Conservation (phyloP, 169 alveolate genomes). For the Plasmodium malariae region DNA sequence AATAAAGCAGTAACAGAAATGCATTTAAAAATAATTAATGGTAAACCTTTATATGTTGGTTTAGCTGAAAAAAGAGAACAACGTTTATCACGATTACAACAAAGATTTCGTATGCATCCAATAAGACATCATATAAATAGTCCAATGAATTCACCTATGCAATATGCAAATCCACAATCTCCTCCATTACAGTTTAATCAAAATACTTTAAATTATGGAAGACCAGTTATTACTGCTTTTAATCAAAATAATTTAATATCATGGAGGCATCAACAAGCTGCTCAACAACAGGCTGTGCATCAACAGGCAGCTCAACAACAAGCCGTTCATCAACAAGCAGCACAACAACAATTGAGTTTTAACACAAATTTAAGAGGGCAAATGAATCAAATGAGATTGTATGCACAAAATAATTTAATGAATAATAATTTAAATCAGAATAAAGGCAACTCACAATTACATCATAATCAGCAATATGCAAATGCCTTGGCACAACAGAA, state of each 20-base stretch:
- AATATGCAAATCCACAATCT: conserved; percentile 73
- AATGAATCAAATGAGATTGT: conserved; percentile 71
- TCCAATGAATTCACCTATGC: conserved; percentile 78
- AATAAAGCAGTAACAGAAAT: conserved; percentile 97
- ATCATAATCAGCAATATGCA: conserved; percentile 43
- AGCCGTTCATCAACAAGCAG: conserved; percentile 65
- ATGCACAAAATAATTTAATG: conserved; percentile 59
- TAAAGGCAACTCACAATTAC: conserved; percentile 26
- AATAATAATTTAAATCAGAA: conserved; percentile 53
- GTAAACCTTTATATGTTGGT: conserved; percentile 95
- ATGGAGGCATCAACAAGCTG: conserved; percentile 77
- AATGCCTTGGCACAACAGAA: conserved; percentile 26
- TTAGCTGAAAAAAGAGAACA: conserved; percentile 94
- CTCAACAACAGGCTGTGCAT: conserved; percentile 65
- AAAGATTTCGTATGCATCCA: conserved; percentile 88
- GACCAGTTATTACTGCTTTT: conserved; percentile 70
- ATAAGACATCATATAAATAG: conserved; percentile 82
- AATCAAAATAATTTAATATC: conserved; percentile 69
- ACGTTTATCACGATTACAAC: conserved; percentile 92
- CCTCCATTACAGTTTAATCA: conserved; percentile 71
- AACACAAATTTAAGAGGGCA: conserved; percentile 64
- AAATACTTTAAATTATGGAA: conserved; percentile 71
- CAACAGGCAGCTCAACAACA: conserved; percentile 13
- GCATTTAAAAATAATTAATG: conserved; percentile 92
- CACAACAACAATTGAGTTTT: conserved; percentile 60